A percentile compares a stretch with the other conserved stretches of the same genome.
Conservation (phyloP, 139 green algal species). For the Tetraselmis striata region DNA sequence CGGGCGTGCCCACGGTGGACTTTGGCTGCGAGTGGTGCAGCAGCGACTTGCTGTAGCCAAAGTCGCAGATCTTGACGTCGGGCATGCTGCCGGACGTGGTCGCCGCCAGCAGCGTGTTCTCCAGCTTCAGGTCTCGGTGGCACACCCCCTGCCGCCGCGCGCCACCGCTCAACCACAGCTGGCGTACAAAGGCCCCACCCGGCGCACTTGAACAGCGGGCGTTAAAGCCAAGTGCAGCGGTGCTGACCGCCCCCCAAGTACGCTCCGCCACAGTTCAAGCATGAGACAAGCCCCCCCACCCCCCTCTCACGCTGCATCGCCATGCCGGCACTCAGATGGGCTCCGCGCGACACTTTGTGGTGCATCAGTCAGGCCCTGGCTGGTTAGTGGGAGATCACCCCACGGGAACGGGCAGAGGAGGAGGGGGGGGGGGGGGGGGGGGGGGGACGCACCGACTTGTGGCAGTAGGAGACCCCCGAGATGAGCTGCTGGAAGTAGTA, state of each 20-base stretch:
- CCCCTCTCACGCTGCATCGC: not conserved
- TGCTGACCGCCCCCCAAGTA: too few relatives aligned
- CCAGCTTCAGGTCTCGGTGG: conserved; percentile 77
- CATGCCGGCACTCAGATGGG: not conserved
- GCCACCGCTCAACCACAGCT: conserved; percentile 1
- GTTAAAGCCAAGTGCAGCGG: too few relatives aligned
- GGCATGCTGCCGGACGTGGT: conserved; percentile 18
- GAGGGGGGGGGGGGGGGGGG: too few relatives aligned
- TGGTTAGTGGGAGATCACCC: too few relatives aligned
- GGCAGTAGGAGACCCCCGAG: conserved; percentile 82
- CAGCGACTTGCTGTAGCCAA: conserved; percentile 19
- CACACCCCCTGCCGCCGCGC: conserved; percentile 70
- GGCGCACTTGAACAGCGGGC: too few relatives aligned
- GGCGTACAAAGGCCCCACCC: not conserved
- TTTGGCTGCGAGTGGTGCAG: conserved; percentile 40
- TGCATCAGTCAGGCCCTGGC: too few relatives aligned
- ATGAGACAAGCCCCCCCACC: too few relatives aligned
- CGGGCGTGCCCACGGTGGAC: conserved; percentile 53
- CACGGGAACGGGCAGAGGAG: too few relatives aligned
- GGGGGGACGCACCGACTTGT: too few relatives aligned
- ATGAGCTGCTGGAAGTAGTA: conserved; percentile 99
- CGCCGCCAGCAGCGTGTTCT: conserved; percentile 2
- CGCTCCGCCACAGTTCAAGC: too few relatives aligned
- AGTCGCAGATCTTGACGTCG: conserved; percentile 31
- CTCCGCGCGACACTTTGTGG: not conserved